Base-by-base conservation (phyloP, 164 flowering plant genomes). In the Nymphaea colorata region DNA sequence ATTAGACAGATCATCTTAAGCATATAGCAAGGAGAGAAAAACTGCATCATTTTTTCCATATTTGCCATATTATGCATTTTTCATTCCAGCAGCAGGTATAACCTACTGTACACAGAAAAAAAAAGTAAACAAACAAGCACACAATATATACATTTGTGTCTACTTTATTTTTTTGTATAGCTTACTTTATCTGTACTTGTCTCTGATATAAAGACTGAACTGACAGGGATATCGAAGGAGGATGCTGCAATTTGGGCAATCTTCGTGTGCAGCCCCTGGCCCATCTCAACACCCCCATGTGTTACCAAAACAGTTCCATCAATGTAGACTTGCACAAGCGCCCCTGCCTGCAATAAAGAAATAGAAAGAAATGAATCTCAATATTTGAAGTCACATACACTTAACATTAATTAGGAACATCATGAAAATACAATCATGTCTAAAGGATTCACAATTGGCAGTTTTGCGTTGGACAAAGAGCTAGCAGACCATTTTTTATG, bases 241-340 rank as follows among this genome's bases (percentile, higher is more conserved):
- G 98, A 90, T 57, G 99, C 99, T 69, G 99, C 98, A 76, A 95
- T 72, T 69, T 95, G 99, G 63, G 99, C 96, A 76, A 95, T 83
- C 79, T 95, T 95, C 66, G 99, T 91, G 79, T 95, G 99, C 68
- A 95, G 79, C 70, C 99, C 98, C 84, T 95, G 99, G 47, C 99
- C 99, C 99, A 92, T 95, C 77, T 95, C 99, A 51, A 95, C 97
- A 67, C 99, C 99, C 51, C 99, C 99, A 79, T 95, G 99, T 36
- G 99, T 88, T 68, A 95, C 99, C 71, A 95, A 74, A 71, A 95
- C 94, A 68, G 99, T 90, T 65, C 98, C 98, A 79, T 95, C 99
- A 18, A 96, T 95, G 73, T 92, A 92, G 41, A 95, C 97, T 71
- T 95, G 89, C 75, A 95, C 98, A 67, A 95, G 94, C 68, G 99